These are phyloP conservation scores for Ganoderma multipileum DNA, from an alignment of 1,284 basidiomycete species.

Conservation along the genomic window DNA sequence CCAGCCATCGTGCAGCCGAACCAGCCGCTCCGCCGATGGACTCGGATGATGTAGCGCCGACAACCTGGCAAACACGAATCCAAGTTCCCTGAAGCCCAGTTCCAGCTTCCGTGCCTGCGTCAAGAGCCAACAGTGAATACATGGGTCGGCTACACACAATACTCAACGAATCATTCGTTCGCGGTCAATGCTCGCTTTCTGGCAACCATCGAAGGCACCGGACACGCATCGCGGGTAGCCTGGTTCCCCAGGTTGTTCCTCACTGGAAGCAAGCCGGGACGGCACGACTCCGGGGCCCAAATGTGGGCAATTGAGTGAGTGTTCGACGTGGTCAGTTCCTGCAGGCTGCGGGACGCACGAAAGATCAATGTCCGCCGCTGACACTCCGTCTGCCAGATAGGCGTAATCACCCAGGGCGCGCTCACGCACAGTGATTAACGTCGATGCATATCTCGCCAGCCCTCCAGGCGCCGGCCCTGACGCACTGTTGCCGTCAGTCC, in stretches of 20 bases:
- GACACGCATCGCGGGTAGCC: neutral
- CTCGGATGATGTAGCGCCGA: slow-evolving; percentile 1
- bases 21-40: slow-evolving; percentile 4
- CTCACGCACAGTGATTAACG: slow-evolving; percentile 14
- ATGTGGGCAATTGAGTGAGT: neutral
- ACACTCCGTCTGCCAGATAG: slow-evolving; percentile 1
- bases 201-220: neutral
- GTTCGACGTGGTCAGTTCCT: neutral
- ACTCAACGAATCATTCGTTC: neutral
- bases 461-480: neutral
- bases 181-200: neutral
- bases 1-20: neutral
- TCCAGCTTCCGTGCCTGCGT: slow-evolving; percentile 2
- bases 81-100: neutral
- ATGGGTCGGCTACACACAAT: no score
- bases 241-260: neutral
- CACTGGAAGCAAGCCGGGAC: neutral
- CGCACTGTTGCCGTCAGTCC: neutral
- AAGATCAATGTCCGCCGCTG: slow-evolving; percentile 1
- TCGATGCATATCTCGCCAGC: slow-evolving; percentile 4
- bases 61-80: neutral
- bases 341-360: neutral
- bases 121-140: neutral
- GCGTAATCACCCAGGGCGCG: slow-evolving; percentile 5
- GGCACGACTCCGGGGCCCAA: neutral